Evolutionary conservation across 2,329 filamentous ascomycete genomes (phyloP).

Genomic region (Coleophoma crateriformis): DNA sequence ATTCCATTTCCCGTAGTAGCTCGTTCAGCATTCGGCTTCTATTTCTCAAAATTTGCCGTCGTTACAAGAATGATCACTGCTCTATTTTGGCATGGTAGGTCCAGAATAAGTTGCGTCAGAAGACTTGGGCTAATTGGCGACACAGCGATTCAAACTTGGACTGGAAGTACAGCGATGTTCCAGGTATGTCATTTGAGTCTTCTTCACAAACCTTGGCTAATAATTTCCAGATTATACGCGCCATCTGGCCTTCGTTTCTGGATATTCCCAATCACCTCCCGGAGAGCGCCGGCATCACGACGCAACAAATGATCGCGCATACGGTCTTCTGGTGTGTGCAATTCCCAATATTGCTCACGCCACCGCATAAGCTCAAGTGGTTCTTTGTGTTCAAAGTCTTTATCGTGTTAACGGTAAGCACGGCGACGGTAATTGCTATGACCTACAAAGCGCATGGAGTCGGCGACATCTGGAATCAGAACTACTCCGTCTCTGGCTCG

Average conservation of each 20-base stretch:
- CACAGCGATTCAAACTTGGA: conserved; percentile 4
- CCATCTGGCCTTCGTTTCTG: conserved; percentile 45
- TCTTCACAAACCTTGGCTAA: neutral
- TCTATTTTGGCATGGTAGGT: conserved; percentile 5
- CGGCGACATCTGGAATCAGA: conserved; percentile 5
- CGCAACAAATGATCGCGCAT: conserved; percentile 45
- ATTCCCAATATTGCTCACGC: conserved; percentile 39
- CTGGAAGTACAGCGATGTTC: conserved; percentile 21
- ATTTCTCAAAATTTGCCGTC: conserved; percentile 28
- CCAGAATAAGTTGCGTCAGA: too few relatives aligned
- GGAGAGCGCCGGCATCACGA: conserved; percentile 42
- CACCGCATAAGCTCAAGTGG: conserved; percentile 35
- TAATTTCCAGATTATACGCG: conserved; percentile 20
- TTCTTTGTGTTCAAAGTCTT: conserved; percentile 42
- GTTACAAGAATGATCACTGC: conserved; percentile 25
- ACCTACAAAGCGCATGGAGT: conserved; percentile 1
- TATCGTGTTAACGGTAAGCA: neutral
- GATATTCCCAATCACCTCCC: conserved; percentile 43
- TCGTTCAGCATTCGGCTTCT: conserved; percentile 35
- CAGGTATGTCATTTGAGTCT: conserved; percentile 18
- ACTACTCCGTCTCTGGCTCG: neutral
- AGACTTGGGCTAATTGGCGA: neutral
- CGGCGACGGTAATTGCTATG: conserved; percentile 5
- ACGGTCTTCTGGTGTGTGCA: conserved; percentile 30
- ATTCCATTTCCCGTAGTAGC: conserved; percentile 36